Evolutionary conservation across 768 basidiomycete species (phyloP).

Genomic region (Boletus coccyginus): DNA sequence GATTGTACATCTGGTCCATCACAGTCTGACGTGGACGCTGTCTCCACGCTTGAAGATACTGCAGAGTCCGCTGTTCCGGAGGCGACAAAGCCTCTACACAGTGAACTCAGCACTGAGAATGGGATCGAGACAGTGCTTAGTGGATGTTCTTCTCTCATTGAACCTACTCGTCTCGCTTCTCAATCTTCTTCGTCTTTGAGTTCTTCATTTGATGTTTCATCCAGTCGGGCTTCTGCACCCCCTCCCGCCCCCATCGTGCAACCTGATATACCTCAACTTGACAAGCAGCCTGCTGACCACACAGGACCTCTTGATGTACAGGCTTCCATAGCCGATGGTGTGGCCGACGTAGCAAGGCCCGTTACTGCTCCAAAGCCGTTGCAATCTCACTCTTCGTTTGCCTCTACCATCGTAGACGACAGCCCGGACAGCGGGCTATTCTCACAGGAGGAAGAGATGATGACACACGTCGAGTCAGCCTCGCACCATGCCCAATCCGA

Average conservation of each 20-base stretch:
- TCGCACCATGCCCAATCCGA: slow-evolving; percentile 18
- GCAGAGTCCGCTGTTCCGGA: slow-evolving; percentile 16
- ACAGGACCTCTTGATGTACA: slow-evolving; percentile 46
- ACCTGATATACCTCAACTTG: slow-evolving; percentile 38
- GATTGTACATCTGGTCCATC: slow-evolving; percentile 9
- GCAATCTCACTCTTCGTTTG: slow-evolving; percentile 42
- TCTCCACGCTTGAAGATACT: slow-evolving; percentile 20
- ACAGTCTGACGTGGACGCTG: slow-evolving; percentile 19
- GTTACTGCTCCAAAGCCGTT: slow-evolving; percentile 31
- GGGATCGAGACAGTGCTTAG: slow-evolving; percentile 13
- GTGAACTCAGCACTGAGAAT: slow-evolving; percentile 17
- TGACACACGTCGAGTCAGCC: slow-evolving; percentile 12
- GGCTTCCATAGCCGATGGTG: slow-evolving; percentile 23
- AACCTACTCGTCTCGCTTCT: slow-evolving; percentile 32
- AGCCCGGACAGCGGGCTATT: slow-evolving; percentile 34
- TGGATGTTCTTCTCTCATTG: slow-evolving; percentile 24
- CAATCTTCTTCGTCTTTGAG: slow-evolving; percentile 33
- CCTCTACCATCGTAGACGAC: slow-evolving; percentile 52
- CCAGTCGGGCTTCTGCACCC: slow-evolving; percentile 40
- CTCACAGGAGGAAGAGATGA: slow-evolving; percentile 27
- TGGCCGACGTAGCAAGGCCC: slow-evolving; percentile 1
- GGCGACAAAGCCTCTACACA: slow-evolving; percentile 18
- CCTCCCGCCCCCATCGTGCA: slow-evolving; percentile 27
- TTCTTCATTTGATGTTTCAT: slow-evolving; percentile 45
- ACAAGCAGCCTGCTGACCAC: slow-evolving; percentile 47